Evolutionary conservation across 208 protist genomes (phyloP), one percentile per base, ranked within the genome.

Genomic region (Strigomonas culicis): DNA sequence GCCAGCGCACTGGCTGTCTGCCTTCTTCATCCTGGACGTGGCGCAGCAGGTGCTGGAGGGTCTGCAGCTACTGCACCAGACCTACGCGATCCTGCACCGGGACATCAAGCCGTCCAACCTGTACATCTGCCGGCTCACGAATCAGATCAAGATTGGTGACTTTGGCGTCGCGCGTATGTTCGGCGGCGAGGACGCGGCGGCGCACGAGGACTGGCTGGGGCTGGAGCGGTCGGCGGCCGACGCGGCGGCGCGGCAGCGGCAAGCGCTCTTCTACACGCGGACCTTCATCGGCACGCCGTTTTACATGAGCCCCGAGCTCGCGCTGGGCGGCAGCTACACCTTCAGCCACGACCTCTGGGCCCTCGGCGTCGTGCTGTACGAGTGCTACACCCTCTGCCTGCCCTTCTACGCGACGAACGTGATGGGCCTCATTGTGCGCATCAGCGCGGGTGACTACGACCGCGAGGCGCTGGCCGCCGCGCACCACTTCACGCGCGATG

Each of bases 101-200:
- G 95, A 98, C 66, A 85, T 98, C 52, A 98, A 98, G 67, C 82
- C 95, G 1, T 80, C 84, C 1, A 98, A 98, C 72, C 77, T 98
- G 4, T 96, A 94, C 68, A 58, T 97, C 13, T 80, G 68, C 21
- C 72, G 82, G 27, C 32, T 27, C 15, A 67, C 65, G 36, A 82
- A 77, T 25, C 71, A 65, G 4, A 70, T 94, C 6, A 92, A 93
- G 63, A 43, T 97, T 39, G 89, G 88, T 0, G 93, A 97, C 72
- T 96, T 97, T 70, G 93, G 93, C 36, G 82, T 95, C 2, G 47
- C 55, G 10, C 31, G 27, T 6, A 60, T 60, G 56, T 27, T 47
- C 17, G 34, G 34, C 19, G 24, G 52, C 21, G 19, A 7, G 4
- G 17, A 53, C 10, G 10, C 21, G 11, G 17, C 21, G 6, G 49